Base-by-base conservation (phyloP, 805 yeast species). In the Pichia cabralensis region DNA sequence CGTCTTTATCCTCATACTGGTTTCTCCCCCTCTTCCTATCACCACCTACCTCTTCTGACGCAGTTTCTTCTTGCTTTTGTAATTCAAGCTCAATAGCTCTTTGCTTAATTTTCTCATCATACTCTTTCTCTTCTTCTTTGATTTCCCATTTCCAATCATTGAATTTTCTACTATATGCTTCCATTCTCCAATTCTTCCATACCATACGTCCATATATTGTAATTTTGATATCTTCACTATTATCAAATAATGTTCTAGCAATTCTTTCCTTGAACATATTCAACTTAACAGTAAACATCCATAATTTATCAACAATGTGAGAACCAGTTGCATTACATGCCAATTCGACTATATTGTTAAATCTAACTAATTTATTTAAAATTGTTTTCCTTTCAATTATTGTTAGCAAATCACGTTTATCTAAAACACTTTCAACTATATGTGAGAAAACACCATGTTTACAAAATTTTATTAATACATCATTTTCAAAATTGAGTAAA, bases 141-240 rank as follows among this genome's bases (percentile, higher is more conserved):
- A 78, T 65, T 25, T 71, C 44, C 12, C 66, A 44, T 57, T 80
- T 83, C 97, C 97, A 89, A 50, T 86, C 96, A 49, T 65, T 72
- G 54, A 77, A 71, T 57, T 77, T 76, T 52, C 94, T 68, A 9
- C 62, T 52, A 49, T 75, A 89, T 47, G 77, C 59, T 53, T 92
- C 97, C 78, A 89, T 69, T 21, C 71, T 61, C 96, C 96, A 92
- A 55, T 89, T 89, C 54, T 80, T 83, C 97, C 96, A 92, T 2
- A 92, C 97, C 47, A 76, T 69, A 52, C 79, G 74, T 23, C 98
- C 98, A 50, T 89, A 92, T 10, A 65, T 71, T 51, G 95, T 82
- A 41, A 78, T 84, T 61, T 92, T 86, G 28, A 92, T 80, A 41
- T 68, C 65, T 25, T 73, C 79, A 26, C 77, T 69, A 28, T 76